Conservation (phyloP, 495 filamentous ascomycete genomes). For the Hyphodiscus hymeniophilus region DNA sequence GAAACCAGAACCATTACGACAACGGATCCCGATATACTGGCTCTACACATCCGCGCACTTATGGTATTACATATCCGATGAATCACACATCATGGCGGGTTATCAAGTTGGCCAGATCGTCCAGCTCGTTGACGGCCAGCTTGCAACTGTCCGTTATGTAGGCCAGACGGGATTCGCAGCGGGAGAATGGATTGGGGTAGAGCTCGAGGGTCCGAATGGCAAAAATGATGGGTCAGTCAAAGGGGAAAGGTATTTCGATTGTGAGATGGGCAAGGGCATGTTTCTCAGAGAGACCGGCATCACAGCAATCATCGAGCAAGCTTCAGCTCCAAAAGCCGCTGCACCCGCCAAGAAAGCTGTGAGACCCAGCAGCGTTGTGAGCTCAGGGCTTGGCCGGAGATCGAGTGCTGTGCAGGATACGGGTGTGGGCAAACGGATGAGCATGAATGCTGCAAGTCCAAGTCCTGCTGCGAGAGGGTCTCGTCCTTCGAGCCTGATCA, state of each 20-base stretch:
- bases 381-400: slow-evolving; percentile 22
- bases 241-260: slow-evolving; percentile 86
- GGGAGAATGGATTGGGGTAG: slow-evolving; percentile 86
- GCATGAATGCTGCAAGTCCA: slow-evolving; percentile 58
- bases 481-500: slow-evolving; percentile 44
- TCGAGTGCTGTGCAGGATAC: slow-evolving; percentile 36
- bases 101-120: slow-evolving; percentile 50
- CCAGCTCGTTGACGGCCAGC: slow-evolving; percentile 66
- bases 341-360: slow-evolving; percentile 25
- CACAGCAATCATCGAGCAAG: slow-evolving; percentile 43
- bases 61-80: no score
- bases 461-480: slow-evolving; percentile 47
- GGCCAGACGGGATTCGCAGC: slow-evolving; percentile 69
- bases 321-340: slow-evolving; percentile 34
- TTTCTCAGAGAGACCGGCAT: slow-evolving; percentile 66
- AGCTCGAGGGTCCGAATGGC: slow-evolving; percentile 72
- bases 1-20: no score
- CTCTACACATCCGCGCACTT: no score
- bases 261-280: slow-evolving; percentile 73
- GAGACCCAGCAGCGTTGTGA: slow-evolving; percentile 33
- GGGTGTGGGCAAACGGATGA: slow-evolving; percentile 50
- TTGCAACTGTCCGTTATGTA: slow-evolving; percentile 69
- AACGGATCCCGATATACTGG: no score
- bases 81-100: slow-evolving; percentile 19
- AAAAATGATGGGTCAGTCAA: slow-evolving; percentile 94